A percentile compares a stretch with the other conserved stretches of the same genome.
These are phyloP conservation scores for Epichloe sp. DNA, from an alignment of 2,329 filamentous ascomycete genomes.

Conservation along the genomic window DNA sequence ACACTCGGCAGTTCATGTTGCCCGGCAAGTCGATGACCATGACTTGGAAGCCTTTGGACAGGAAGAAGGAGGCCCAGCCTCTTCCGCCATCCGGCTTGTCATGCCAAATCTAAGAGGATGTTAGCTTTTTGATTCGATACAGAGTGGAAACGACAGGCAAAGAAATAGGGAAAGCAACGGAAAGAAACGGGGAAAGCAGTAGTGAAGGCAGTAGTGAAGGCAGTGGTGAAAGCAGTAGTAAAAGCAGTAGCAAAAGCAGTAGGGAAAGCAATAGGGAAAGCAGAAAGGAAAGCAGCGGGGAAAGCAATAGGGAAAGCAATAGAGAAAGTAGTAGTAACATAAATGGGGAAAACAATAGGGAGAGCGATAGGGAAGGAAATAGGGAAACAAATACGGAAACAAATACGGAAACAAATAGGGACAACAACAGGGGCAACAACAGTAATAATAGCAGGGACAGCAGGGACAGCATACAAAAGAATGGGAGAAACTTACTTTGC, in stretches of 20 bases:
- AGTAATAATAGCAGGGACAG: accelerated
- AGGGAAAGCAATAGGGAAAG: too few species aligned
- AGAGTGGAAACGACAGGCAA: too few species aligned
- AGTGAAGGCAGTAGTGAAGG: too few species aligned
- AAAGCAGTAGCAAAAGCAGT: too few species aligned
- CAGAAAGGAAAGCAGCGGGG: accelerated
- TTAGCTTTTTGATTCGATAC: background rate
- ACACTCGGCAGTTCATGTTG: background rate
- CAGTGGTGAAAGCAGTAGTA: accelerated
- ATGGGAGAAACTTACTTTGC: constrained; percentile 9
- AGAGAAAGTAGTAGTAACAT: too few species aligned
- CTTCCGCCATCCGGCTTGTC: constrained; percentile 32
- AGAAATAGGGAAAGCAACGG: too few species aligned
- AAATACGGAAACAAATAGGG: background rate
- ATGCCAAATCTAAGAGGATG: constrained; percentile 19
- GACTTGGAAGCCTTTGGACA: constrained; percentile 27
- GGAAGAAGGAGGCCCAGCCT: constrained; percentile 34
- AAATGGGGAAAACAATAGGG: too few species aligned
- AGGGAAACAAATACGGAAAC: accelerated
- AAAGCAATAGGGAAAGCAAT: too few species aligned
- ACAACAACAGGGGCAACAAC: too few species aligned
- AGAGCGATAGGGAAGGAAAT: accelerated
- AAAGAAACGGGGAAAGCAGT: too few species aligned
- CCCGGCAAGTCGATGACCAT: constrained; percentile 29
- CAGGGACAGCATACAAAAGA: background rate